A percentile compares a stretch with the other conserved stretches of the same genome.
phyloP scores from a whole-genome alignment of 2,329 filamentous ascomycete species.

The Magnaporthales sp. region DNA sequence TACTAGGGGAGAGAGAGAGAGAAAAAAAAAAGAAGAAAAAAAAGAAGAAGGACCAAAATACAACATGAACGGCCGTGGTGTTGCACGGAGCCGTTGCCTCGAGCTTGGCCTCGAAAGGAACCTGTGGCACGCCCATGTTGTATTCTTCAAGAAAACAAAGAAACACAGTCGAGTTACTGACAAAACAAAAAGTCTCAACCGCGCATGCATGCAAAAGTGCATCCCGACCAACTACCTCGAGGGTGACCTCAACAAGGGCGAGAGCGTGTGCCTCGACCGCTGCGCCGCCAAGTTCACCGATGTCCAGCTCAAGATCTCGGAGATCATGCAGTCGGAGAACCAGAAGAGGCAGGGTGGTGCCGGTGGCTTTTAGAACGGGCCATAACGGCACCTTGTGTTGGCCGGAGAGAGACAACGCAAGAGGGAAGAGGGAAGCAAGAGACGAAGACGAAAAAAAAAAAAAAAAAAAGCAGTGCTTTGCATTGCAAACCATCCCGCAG shows the following conservation, averaged over 20 bases:
- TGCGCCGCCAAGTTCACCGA: constrained; percentile 99
- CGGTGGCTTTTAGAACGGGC: constrained; percentile 21
- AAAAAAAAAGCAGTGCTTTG: not conserved
- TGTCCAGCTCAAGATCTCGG: constrained; percentile 93
- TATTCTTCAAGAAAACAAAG: not conserved
- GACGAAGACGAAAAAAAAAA: too few relatives aligned
- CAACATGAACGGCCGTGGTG: not conserved
- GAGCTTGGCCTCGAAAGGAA: not conserved
- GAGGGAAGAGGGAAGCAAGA: not conserved
- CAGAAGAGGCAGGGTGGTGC: constrained; percentile 50
- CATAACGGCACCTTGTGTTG: not conserved
- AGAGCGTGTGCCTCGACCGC: constrained; percentile 95
- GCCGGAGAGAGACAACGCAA: not conserved
- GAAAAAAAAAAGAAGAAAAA: not conserved
- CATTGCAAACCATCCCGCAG: not conserved
- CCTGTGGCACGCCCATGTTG: not conserved
- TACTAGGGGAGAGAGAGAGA: not conserved
- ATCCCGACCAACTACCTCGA: constrained; percentile 89
- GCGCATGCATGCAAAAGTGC: constrained; percentile 90
- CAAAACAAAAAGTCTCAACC: constrained; percentile 54
- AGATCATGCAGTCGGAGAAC: constrained; percentile 89
- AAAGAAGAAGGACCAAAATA: not conserved
- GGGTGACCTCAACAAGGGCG: constrained; percentile 95
- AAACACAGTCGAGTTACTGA: not conserved
- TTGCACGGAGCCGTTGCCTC: not conserved